A percentile compares a stretch with the other conserved stretches of the same genome.
These are phyloP conservation scores for Solanum paucissectum DNA, from an alignment of 257 asterid species.

Conservation along the genomic window DNA sequence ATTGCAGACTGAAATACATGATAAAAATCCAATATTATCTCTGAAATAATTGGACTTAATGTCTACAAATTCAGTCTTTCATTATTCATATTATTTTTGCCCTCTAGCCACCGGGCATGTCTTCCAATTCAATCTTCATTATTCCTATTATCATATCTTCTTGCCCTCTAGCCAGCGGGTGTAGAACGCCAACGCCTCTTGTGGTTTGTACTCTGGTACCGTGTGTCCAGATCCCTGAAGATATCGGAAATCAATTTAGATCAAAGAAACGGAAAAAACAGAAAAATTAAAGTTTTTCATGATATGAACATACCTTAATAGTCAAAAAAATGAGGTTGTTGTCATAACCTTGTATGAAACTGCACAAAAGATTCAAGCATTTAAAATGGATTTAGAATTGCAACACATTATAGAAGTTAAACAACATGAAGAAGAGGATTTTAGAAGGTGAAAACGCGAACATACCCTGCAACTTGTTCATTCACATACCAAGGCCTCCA, in stretches of 20 bases:
- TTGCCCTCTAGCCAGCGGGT: conserved; percentile 59
- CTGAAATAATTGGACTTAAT: not conserved
- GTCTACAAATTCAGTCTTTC: not conserved
- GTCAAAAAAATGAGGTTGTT: conserved; percentile 76
- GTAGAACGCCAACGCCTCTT: conserved; percentile 64
- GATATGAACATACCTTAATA: conserved; percentile 41
- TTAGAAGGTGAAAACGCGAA: not conserved
- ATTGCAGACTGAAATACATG: not conserved
- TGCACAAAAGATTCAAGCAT: conserved; percentile 14
- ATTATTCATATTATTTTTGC: conserved; percentile 6
- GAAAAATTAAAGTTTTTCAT: not conserved
- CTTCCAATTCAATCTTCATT: not conserved
- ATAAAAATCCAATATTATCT: not conserved
- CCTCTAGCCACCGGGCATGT: conserved; percentile 47
- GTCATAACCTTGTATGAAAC: conserved; percentile 69
- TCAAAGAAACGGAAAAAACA: not conserved
- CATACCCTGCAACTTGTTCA: conserved; percentile 81
- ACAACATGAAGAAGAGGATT: not conserved
- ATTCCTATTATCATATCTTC: conserved; percentile 25
- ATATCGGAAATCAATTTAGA: not conserved
- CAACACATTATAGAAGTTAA: not conserved
- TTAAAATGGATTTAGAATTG: not conserved
- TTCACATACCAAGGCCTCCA: conserved; percentile 83
- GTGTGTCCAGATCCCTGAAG: conserved; percentile 92
- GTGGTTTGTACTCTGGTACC: conserved; percentile 90